These are phyloP conservation scores for Petunia hybrid DNA, from an alignment of 305 asterid species.

Conservation along the genomic window DNA sequence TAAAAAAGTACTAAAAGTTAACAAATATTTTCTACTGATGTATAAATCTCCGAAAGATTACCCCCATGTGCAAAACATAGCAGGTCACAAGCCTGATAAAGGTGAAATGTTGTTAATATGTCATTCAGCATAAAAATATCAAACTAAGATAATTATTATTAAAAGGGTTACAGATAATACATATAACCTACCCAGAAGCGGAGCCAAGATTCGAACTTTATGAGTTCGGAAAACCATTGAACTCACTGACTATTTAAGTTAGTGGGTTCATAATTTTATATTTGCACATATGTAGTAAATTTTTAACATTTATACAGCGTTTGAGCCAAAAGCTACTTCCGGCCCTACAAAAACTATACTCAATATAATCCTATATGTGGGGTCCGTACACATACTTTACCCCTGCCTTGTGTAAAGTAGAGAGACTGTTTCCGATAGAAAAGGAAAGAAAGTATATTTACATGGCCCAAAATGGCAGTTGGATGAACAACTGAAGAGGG, in stretches of 20 bases:
- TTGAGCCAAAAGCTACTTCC: too few species aligned
- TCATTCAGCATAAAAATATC: background rate
- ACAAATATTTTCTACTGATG: too few species aligned
- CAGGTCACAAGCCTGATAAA: background rate
- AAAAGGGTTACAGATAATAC: background rate
- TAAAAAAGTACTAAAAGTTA: too few species aligned
- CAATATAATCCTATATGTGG: too few species aligned
- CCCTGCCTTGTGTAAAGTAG: too few species aligned
- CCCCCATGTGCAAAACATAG: background rate
- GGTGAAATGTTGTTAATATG: background rate
- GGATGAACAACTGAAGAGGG: slow-evolving; percentile 82
- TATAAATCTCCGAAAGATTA: background rate
- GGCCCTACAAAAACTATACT: too few species aligned
- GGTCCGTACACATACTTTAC: background rate
- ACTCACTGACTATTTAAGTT: too few species aligned
- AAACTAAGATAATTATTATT: background rate
- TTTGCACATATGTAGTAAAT: too few species aligned
- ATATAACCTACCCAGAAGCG: background rate
- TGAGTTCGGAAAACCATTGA: too few species aligned
- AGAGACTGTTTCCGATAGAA: background rate
- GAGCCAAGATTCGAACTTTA: too few species aligned
- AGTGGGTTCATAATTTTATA: too few species aligned
- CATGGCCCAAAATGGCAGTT: slow-evolving; percentile 74
- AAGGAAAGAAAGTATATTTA: slow-evolving; percentile 34
- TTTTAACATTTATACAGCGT: too few species aligned